phyloP scores from a whole-genome alignment of 805 yeast genomes.

The Candida sakaeoensis region DNA sequence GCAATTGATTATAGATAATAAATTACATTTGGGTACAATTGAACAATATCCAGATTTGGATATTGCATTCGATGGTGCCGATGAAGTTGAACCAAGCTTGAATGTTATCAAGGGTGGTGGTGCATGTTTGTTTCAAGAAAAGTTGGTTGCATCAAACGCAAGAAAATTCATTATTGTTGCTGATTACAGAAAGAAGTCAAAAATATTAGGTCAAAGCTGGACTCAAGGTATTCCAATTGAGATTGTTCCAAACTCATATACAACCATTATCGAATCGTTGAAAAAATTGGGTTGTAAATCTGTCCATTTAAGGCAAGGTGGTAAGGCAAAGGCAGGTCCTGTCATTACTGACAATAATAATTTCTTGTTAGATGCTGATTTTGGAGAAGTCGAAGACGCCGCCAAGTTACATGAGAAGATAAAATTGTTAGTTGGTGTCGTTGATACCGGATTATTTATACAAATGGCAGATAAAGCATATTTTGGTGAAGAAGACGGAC shows the following conservation, averaged over 20 bases:
- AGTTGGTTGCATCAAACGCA: conserved; percentile 82
- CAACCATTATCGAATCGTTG: conserved; percentile 67
- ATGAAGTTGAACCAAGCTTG: conserved; percentile 79
- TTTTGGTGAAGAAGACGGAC: conserved; percentile 84
- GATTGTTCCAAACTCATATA: conserved; percentile 85
- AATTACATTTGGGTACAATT: conserved; percentile 70
- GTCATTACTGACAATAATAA: conserved; percentile 94
- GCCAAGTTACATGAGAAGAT: conserved; percentile 56
- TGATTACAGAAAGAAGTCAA: conserved; percentile 80
- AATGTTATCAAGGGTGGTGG: conserved; percentile 98
- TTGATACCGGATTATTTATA: conserved; percentile 89
- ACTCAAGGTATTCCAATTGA: conserved; percentile 91
- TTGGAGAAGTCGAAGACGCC: conserved; percentile 65
- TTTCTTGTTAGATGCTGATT: conserved; percentile 88
- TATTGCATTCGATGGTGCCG: conserved; percentile 98
- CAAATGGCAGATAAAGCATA: conserved; percentile 75
- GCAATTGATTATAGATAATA: conserved; percentile 77
- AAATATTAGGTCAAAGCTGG: conserved; percentile 76
- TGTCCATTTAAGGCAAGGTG: conserved; percentile 77
- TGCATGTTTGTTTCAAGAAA: conserved; percentile 95
- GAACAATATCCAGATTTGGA: conserved; percentile 83
- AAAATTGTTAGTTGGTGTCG: conserved; percentile 84
- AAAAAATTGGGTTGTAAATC: conserved; percentile 57
- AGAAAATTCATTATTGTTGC: conserved; percentile 82
- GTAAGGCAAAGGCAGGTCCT: conserved; percentile 93